Evolutionary conservation across 306 rosid species (phyloP), one percentile per base, ranked within the genome.

Genomic region (Dryas alaskensis): DNA sequence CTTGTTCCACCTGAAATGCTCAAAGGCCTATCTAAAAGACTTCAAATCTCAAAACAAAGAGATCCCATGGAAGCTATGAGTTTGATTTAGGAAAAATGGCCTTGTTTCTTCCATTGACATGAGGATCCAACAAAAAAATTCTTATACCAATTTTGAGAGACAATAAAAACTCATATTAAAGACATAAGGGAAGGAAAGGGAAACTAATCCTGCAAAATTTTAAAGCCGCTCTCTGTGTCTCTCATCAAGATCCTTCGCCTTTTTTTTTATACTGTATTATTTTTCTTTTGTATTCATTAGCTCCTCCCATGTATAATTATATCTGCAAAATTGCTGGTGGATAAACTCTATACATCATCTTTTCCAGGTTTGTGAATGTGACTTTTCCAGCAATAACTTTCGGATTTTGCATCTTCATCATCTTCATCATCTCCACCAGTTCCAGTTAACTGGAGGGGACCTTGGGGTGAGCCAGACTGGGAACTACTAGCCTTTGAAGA

Each of bases 391-490:
- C 92, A 80, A 82, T 81, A 83, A 77, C 87, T 83, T 85, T 92
- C 97, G 0, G 95, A 94, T 81, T 84, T 89, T 79, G 76, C 92
- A 80, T 89, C 98, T 25, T 86, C 96, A 10, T 93, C 92, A 31
- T 90, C 93, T 54, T 90, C 93, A 7, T 86, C 91, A 42, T 79
- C 89, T 74, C 90, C 88, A 6, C 91, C 79, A 4, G 81, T 88
- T 44, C 86, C 87, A 14, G 89, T 72, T 69, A 91, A 87, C 75
- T 91, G 97, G 63, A 94, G 91, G 27, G 97, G 98, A 22, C 98
- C 92, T 81, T 89, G 96, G 6, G 98, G 97, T 62, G 98, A 94
- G 42, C 91, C 97, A 7, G 94, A 89, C 27, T 84, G 97, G 0
- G 96, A 88, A 79, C 89, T 86, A 77, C 86, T 84, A 27, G 83